Conservation (phyloP, 2,329 filamentous ascomycete species). For the Colletotrichum coccodes region DNA sequence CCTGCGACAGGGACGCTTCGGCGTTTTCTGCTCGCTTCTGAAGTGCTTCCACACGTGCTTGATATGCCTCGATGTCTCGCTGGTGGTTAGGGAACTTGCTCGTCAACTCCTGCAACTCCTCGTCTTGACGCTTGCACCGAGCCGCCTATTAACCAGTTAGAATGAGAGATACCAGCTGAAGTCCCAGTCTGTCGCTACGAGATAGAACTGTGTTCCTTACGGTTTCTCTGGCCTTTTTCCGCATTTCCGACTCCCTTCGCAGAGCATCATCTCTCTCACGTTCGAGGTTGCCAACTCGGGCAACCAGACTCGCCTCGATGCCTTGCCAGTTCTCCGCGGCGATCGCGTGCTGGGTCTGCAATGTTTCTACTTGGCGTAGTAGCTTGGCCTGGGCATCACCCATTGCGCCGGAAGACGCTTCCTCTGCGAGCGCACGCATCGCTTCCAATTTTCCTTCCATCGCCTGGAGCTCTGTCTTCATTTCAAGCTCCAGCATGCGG, state of each 20-base stretch:
- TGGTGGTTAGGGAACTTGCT: conserved; percentile 72
- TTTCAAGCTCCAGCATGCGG: conserved; percentile 76
- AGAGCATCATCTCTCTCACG: conserved; percentile 90
- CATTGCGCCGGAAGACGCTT: conserved; percentile 83
- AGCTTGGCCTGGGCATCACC: conserved; percentile 91
- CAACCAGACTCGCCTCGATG: conserved; percentile 86
- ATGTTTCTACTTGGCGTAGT: conserved; percentile 90
- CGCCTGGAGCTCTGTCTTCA: conserved; percentile 79
- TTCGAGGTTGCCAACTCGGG: conserved; percentile 81
- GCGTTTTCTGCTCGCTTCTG: conserved; percentile 73
- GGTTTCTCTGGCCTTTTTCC: conserved; percentile 88
- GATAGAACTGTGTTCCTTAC: conserved; percentile 60
- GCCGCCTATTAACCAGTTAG: conserved; percentile 62
- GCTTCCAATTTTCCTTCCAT: conserved; percentile 92
- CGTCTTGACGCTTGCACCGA: conserved; percentile 75
- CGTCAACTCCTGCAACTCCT: conserved; percentile 80
- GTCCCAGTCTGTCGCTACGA: neutral
- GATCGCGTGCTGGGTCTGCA: conserved; percentile 94
- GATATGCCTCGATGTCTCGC: conserved; percentile 70
- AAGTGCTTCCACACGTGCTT: conserved; percentile 68
- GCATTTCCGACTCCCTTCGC: conserved; percentile 85
- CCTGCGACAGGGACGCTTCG: conserved; percentile 71
- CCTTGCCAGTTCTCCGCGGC: conserved; percentile 98
- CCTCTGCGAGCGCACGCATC: conserved; percentile 86
- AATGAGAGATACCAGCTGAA: neutral